These are phyloP conservation scores for Colletotrichum trifolii DNA, from an alignment of 2,329 filamentous ascomycete species.

Conservation along the genomic window DNA sequence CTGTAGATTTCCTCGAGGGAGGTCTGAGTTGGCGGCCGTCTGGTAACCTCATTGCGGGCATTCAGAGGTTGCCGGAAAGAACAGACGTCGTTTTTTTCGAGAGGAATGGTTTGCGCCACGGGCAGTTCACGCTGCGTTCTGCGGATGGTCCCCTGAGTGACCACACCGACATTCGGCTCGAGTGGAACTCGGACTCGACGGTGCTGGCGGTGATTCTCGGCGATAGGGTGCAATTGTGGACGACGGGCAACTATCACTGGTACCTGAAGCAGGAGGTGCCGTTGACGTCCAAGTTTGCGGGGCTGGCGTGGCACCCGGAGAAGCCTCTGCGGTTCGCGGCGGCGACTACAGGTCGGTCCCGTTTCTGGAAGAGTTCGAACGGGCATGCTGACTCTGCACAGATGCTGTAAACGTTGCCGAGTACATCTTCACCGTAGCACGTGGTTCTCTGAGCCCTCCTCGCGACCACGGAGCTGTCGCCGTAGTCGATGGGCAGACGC, in stretches of 20 bases:
- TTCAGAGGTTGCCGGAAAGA: conserved; percentile 77
- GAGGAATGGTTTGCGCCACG: conserved; percentile 95
- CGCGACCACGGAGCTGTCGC: conserved; percentile 83
- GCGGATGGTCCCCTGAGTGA: conserved; percentile 66
- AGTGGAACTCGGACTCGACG: conserved; percentile 93
- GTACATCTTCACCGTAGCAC: conserved; percentile 74
- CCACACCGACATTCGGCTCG: conserved; percentile 71
- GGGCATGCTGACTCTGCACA: conserved; percentile 42
- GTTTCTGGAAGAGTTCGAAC: not conserved
- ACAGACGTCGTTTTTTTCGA: conserved; percentile 95
- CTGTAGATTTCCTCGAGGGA: conserved; percentile 90
- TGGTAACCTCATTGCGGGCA: conserved; percentile 89
- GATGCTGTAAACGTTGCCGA: conserved; percentile 69
- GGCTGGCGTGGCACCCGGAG: conserved; percentile 85
- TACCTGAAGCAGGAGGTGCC: conserved; percentile 93
- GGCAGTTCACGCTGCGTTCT: conserved; percentile 84
- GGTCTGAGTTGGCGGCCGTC: conserved; percentile 90
- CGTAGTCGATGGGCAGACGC: conserved; percentile 81
- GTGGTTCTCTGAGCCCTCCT: conserved; percentile 76
- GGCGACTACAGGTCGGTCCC: conserved; percentile 58
- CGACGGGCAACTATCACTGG: conserved; percentile 97
- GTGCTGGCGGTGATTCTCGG: conserved; percentile 84
- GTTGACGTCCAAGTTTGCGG: conserved; percentile 47
- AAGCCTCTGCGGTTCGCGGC: conserved; percentile 77
- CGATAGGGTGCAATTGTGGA: conserved; percentile 91